Percentiles rank a stretch among this genome's conserved stretches.
Evolutionary conservation across 2,329 filamentous ascomycete species (phyloP).

Genomic region (Cordyceps javanica): DNA sequence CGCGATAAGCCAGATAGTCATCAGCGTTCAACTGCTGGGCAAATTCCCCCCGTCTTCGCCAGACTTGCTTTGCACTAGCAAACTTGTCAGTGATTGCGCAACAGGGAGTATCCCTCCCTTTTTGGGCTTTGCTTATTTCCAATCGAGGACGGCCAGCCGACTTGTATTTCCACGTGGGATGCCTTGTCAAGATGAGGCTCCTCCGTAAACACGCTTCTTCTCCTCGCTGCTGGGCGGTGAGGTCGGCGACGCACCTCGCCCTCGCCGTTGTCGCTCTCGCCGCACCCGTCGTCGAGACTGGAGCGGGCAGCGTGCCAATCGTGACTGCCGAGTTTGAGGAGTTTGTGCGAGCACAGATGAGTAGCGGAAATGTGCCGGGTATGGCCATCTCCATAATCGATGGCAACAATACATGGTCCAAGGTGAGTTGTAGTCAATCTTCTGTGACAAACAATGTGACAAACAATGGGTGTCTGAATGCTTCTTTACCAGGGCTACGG

Average conservation of each 20-base stretch:
- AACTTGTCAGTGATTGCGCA: too few species aligned
- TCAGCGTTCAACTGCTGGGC: too few species aligned
- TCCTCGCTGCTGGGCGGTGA: slow-evolving; percentile 6
- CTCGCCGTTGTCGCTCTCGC: not conserved
- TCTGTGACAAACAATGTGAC: not conserved
- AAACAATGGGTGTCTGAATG: not conserved
- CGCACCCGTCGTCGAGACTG: not conserved
- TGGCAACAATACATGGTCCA: slow-evolving; percentile 28
- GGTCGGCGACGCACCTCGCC: not conserved
- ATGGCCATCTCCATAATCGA: slow-evolving; percentile 36
- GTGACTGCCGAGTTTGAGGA: slow-evolving; percentile 15
- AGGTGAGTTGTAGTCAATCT: slow-evolving; percentile 19
- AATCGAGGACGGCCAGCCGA: too few species aligned
- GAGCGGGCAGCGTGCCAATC: slow-evolving; percentile 8
- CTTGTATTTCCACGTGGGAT: too few species aligned
- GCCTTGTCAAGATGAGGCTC: too few species aligned
- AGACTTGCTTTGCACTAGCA: too few species aligned
- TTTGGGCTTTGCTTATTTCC: too few species aligned
- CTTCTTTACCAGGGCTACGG: slow-evolving; percentile 34
- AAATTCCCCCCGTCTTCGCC: too few species aligned
- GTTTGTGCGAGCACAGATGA: slow-evolving; percentile 24
- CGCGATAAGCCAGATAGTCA: too few species aligned
- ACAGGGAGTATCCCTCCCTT: too few species aligned
- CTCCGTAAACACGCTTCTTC: not conserved
- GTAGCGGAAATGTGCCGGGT: slow-evolving; percentile 34